Evolutionary conservation across 164 flowering plant genomes (phyloP).

Genomic region (Tetrastigma voinierianum): DNA sequence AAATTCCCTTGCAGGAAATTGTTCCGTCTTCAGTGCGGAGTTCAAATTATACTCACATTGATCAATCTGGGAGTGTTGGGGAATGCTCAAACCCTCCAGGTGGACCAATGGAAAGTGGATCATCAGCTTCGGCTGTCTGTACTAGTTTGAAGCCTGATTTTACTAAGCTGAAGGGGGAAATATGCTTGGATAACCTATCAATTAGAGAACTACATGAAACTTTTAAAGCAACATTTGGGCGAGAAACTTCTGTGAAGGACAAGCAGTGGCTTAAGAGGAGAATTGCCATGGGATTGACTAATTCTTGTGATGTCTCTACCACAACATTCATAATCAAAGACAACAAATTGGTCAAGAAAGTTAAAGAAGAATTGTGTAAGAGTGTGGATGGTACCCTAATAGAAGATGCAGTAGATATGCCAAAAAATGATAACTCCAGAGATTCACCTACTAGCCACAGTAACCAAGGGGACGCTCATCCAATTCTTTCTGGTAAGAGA

Average conservation of each 20-base stretch:
- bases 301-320: conserved; percentile 78
- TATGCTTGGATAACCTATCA: conserved; percentile 73
- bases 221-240: conserved; percentile 88
- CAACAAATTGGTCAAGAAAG: conserved; percentile 43
- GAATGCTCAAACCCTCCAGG: conserved; percentile 30
- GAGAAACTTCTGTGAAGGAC: conserved; percentile 90
- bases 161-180: conserved; percentile 58
- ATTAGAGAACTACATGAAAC: conserved; percentile 88
- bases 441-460: conserved; percentile 18
- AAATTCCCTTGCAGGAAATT: conserved; percentile 44
- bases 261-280: conserved; percentile 95
- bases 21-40: conserved; percentile 19
- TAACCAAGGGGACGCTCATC: conserved; percentile 23
- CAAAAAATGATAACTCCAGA: conserved; percentile 17
- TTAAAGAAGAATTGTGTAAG: conserved; percentile 26
- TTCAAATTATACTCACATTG: conserved; percentile 16
- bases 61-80: conserved; percentile 25
- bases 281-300: conserved; percentile 84
- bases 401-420: conserved; percentile 17
- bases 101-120: conserved; percentile 24
- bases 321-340: conserved; percentile 57
- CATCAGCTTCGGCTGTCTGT: conserved; percentile 32
- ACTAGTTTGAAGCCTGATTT: conserved; percentile 53
- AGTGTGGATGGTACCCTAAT: conserved; percentile 14
- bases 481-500: conserved; percentile 29